Evolutionary conservation across 352 stramenopile genomes (phyloP).

Genomic region (Phytophthora hybrid): DNA sequence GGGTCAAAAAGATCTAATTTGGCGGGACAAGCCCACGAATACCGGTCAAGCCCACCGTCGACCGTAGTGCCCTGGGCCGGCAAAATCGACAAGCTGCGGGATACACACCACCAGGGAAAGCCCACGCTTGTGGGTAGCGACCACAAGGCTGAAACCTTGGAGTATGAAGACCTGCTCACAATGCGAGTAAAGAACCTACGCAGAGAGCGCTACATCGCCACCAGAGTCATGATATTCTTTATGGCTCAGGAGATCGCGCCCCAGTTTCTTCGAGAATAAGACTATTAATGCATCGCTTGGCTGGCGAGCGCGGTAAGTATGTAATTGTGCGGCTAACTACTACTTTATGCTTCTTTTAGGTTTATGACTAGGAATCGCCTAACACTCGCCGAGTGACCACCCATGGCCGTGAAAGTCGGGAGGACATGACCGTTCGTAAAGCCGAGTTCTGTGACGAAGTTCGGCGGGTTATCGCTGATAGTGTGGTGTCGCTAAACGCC

Average conservation of each 20-base stretch:
- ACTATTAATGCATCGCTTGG: neutral
- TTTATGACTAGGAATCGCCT: neutral
- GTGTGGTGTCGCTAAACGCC: neutral
- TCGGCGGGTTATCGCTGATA: neutral
- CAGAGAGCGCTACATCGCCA: neutral
- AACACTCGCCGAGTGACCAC: neutral
- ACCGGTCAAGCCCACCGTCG: constrained; percentile 10
- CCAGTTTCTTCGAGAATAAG: neutral
- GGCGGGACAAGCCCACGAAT: constrained; percentile 18
- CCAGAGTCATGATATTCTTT: neutral
- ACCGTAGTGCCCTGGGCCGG: neutral
- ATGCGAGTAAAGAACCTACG: neutral
- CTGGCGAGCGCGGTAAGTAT: neutral
- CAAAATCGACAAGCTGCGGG: neutral
- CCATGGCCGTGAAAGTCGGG: neutral
- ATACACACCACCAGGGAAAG: neutral
- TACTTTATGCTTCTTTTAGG: neutral
- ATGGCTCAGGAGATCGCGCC: neutral
- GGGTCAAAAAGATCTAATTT: neutral
- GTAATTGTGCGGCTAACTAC: neutral
- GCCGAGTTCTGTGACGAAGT: neutral
- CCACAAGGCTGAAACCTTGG: neutral
- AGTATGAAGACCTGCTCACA: neutral
- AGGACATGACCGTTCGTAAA: neutral
- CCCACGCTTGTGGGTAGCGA: neutral